Percentiles rank a stretch among this genome's conserved stretches.
Conservation (phyloP, 345 rosid species). For the Brassica napus region Da-Ae NC_063451.1:41491501-41492000, state of each 20-base stretch:
- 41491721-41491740: not conserved
- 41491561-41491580: not conserved
- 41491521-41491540: not conserved
- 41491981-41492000: not conserved
- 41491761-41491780: not conserved
- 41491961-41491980: not conserved
- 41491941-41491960: too few relatives aligned
- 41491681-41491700: conserved; percentile 10
- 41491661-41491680: conserved; percentile 26
- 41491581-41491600: conserved; percentile 20
- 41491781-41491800: not conserved
- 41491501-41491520: conserved; percentile 8
- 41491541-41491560: conserved; percentile 16
- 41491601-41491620: conserved; percentile 27
- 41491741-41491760: not conserved
- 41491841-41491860: too few relatives aligned
- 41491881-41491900: too few relatives aligned
- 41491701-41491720: not conserved
- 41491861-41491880: too few relatives aligned
- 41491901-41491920: too few relatives aligned
- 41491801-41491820: not conserved
- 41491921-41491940: too few relatives aligned
- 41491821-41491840: too few relatives aligned
- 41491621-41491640: not conserved
- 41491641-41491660: conserved; percentile 8